These are phyloP conservation scores for Naganishia sp. DNA, from an alignment of 1,284 basidiomycete species.

Conservation along the genomic window DNA sequence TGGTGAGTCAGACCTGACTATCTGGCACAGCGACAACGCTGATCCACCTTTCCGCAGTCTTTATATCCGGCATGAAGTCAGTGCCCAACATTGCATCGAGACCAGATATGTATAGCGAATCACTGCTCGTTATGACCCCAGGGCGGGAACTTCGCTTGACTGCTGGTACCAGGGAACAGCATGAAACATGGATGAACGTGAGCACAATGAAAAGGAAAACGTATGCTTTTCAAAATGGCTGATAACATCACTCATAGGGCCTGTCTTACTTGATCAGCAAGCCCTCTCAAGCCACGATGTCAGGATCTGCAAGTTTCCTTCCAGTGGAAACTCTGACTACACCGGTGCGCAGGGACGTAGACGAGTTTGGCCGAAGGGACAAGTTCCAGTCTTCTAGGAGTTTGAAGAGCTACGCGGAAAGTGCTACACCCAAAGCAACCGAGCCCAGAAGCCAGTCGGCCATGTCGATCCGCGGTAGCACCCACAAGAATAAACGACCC, in stretches of 20 bases:
- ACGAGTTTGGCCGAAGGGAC: constrained; percentile 47
- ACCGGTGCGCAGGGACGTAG: constrained; percentile 38
- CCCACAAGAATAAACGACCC: constrained; percentile 68
- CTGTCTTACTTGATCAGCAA: constrained; percentile 50
- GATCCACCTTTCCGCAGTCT: constrained; percentile 63
- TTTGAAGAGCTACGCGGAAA: constrained; percentile 44
- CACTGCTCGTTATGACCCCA: constrained; percentile 87
- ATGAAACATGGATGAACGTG: constrained; percentile 87
- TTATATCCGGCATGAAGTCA: constrained; percentile 85
- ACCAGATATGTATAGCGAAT: constrained; percentile 87
- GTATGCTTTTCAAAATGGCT: not conserved
- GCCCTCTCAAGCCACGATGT: constrained; percentile 38
- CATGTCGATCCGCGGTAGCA: constrained; percentile 61
- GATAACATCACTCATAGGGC: constrained; percentile 35
- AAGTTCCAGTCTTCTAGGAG: constrained; percentile 43
- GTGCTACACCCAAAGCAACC: constrained; percentile 44
- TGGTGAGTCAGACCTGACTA: constrained; percentile 62
- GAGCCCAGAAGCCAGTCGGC: constrained; percentile 65
- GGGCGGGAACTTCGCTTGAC: constrained; percentile 98
- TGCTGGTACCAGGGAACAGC: constrained; percentile 86
- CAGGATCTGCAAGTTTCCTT: constrained; percentile 27
- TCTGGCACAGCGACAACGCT: constrained; percentile 31
- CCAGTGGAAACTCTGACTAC: constrained; percentile 30
- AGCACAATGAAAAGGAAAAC: not conserved
- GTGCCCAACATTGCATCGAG: constrained; percentile 92